Evolutionary conservation across 495 filamentous ascomycete species (phyloP), one percentile per base, ranked within the genome.

Genomic region (Lasiosphaeria miniovina): DNA sequence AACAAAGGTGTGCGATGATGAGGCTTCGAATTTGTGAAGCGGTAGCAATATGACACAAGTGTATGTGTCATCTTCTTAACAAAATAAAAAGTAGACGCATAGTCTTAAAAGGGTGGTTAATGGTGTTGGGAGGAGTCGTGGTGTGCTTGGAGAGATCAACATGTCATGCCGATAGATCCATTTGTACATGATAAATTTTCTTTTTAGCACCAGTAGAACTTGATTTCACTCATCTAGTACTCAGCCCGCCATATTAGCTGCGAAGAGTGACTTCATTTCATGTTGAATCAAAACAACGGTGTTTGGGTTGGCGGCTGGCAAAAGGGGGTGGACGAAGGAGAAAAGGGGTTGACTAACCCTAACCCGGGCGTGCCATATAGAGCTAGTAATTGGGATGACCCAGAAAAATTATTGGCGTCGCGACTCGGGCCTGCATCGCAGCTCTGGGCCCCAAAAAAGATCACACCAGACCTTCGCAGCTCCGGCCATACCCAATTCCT

Each of bases 11-110:
- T 75, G 72, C 52, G 64, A 57, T n/a, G 65, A 65, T 0, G 63
- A 73, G 46, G 10, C 51, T 15, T 63, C 40, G 1, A 50, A 65
- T 45, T 71, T 60, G 34, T 75, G 73, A 49, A 71, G 73, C 61
- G 65, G 1, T 6, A 41, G 57, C 4, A 58, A 57, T 49, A 58
- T 49, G 49, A 48, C 52, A 15, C 24, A 52, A 45, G 11, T 63
- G 2, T 63, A 63, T 24, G 49, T 36, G 11, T 14, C 1, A 11
- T 11, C 12, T 0, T 46, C 12, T 11, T 9, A 2, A n/a, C 8
- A n/a, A 46, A 41, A 12, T 24, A 24, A 41, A 12, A 41, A 8
- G 38, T 3, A 41, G 38, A 41, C 8, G 8, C 12, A 12, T 12
- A 41, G 24, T 24, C 24, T 24, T 24, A 24, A 24, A 24, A 24